Evolutionary conservation across 257 asterid genomes (phyloP).

Genomic region (Striga asiatica): DNA sequence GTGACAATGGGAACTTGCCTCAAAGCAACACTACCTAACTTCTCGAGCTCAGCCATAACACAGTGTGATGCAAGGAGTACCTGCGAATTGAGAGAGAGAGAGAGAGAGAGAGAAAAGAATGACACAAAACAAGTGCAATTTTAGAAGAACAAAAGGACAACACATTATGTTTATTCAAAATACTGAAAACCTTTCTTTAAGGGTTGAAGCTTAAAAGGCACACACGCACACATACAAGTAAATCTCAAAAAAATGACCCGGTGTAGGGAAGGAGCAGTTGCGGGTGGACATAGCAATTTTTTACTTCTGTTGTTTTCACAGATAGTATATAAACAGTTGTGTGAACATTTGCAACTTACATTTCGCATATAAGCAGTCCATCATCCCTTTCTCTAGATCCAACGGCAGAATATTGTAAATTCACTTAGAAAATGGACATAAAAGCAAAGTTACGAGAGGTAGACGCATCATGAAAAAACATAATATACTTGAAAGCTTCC

Average conservation of each 20-base stretch:
- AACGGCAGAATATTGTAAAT: conserved; percentile 35
- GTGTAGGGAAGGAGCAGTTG: no score
- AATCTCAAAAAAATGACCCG: no score
- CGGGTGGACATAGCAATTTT: neutral
- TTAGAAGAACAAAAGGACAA: neutral
- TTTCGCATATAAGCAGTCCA: conserved; percentile 96
- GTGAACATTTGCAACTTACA: conserved; percentile 39
- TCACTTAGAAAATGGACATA: neutral
- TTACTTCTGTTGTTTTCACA: neutral
- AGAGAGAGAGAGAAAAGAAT: neutral
- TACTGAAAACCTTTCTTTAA: neutral
- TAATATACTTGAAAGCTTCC: neutral
- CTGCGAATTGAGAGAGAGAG: conserved; percentile 20
- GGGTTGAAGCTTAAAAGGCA: no score
- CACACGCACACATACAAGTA: no score
- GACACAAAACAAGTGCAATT: neutral
- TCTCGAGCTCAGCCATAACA: conserved; percentile 99
- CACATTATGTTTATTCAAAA: neutral
- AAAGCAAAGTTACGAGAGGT: no score
- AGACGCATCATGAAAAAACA: neutral
- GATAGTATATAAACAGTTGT: neutral
- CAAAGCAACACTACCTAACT: conserved; percentile 93
- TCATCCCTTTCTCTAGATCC: conserved; percentile 94
- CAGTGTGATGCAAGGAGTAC: conserved; percentile 99
- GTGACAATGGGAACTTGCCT: conserved; percentile 40